Evolutionary conservation across 257 asterid genomes (phyloP).

Genomic region (Salvia hispanica): DNA sequence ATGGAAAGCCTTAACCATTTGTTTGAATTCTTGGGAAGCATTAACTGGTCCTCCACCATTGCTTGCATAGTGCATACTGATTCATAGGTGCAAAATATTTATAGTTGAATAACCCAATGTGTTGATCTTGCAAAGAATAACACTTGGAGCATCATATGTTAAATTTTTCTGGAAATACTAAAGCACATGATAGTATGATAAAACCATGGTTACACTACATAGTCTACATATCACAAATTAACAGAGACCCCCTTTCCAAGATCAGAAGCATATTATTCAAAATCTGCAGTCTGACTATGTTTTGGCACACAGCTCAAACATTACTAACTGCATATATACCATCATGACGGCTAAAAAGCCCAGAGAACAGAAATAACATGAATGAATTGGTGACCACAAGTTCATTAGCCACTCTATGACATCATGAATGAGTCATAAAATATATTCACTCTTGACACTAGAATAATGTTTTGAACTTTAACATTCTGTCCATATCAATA

Average conservation of each 20-base stretch:
- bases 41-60: constrained; percentile 79
- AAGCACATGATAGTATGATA: too few species aligned
- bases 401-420: constrained; percentile 5
- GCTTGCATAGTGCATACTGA: constrained; percentile 98
- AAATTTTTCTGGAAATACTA: constrained; percentile 9
- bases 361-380: constrained; percentile 9
- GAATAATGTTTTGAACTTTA: constrained; percentile 6
- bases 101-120: constrained; percentile 98
- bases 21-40: constrained; percentile 82
- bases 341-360: not conserved
- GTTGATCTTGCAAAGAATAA: constrained; percentile 58
- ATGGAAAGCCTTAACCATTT: constrained; percentile 96
- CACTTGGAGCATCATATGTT: constrained; percentile 28
- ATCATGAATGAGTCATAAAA: constrained; percentile 6
- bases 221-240: not conserved
- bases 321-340: constrained; percentile 5
- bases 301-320: constrained; percentile 13
- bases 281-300: constrained; percentile 5
- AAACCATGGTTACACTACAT: constrained; percentile 11
- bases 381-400: not conserved
- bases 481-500: not conserved
- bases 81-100: constrained; percentile 98
- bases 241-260: constrained; percentile 15
- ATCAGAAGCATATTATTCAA: not conserved
- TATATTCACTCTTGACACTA: constrained; percentile 1